Base-by-base conservation (phyloP, 2,329 filamentous ascomycete genomes). In the Fusarium annulatum region DNA sequence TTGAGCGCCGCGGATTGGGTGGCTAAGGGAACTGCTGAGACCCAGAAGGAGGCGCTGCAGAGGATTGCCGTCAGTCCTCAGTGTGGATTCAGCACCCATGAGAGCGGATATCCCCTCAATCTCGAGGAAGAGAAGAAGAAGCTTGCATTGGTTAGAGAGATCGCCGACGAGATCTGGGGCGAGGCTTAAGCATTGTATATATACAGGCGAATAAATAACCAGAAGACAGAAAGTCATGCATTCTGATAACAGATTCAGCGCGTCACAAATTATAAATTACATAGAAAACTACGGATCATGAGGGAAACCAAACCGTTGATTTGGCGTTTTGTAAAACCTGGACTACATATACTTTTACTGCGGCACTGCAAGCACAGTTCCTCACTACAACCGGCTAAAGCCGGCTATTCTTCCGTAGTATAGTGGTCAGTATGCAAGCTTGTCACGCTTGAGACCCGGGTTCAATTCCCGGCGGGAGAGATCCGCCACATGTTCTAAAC, bases 51-150 rank as follows among this genome's bases (percentile, higher is more conserved):
- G 80, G 92, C 92, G 0, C 84, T 95, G 18, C 87, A 92, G 81
- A 88, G 91, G 74, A 84, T 95, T 53, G 87, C 87, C 61, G 87
- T 94, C 23, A 92, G 90, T 78, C 92, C 92, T 0, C 92, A 94
- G 83, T 93, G 91, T 79, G 91, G 91, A 10, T 93, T 93, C 81
- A 93, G 92, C 41, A 93, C 90, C 41, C 93, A 95, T 79, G 90
- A 92, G 74, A 90, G 88, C 76, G 93, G 93, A 0, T 94, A 95
- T 79, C 87, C 89, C 19, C 85, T 95, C 61, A 88, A 86, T 28
- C 85, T 89, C 71, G 88, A 93, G 51, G 92, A 93, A 70, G 92
- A 95, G 90, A 89, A 89, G 83, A 89, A 88, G 81, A 95, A 95
- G 85, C 82, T 95, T 77, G 85, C 88, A 73, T 83, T 95, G 59